phyloP scores from a whole-genome alignment of 371 early-diverging fungal species.

The Cokeromyces recurvatus region DNA sequence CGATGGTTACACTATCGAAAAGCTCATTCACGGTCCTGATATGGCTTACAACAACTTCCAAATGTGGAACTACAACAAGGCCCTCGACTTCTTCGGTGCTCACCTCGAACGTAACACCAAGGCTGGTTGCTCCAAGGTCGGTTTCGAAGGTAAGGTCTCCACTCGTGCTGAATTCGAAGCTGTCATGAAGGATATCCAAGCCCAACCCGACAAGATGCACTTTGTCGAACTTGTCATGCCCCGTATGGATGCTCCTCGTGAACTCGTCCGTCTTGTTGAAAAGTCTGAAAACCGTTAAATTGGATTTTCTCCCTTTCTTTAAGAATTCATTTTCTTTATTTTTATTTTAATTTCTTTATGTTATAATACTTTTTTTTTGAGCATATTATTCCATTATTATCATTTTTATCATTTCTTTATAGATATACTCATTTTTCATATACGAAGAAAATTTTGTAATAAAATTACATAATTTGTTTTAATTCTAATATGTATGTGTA shows the following conservation, averaged over 20 bases:
- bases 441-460: too few species aligned
- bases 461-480: too few species aligned
- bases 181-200: conserved; percentile 17
- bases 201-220: conserved; percentile 22
- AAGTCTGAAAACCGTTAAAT: conserved; percentile 20
- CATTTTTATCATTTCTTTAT: too few species aligned
- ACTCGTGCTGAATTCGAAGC: conserved; percentile 29
- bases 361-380: too few species aligned
- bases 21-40: conserved; percentile 39
- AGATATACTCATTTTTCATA: too few species aligned
- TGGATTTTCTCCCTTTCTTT: too few species aligned
- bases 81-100: conserved; percentile 37
- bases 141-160: conserved; percentile 16
- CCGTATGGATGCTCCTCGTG: conserved; percentile 29
- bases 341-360: too few species aligned
- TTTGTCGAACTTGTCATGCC: conserved; percentile 32
- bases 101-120: conserved; percentile 14
- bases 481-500: too few species aligned
- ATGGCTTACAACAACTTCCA: conserved; percentile 43
- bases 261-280: conserved; percentile 19
- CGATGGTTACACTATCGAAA: conserved; percentile 48
- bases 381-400: too few species aligned
- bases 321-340: too few species aligned
- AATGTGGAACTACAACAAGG: conserved; percentile 40
- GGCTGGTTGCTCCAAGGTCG: conserved; percentile 9